Base-by-base conservation (phyloP, 257 asterid species). In the Capsicum chinense region DNA sequence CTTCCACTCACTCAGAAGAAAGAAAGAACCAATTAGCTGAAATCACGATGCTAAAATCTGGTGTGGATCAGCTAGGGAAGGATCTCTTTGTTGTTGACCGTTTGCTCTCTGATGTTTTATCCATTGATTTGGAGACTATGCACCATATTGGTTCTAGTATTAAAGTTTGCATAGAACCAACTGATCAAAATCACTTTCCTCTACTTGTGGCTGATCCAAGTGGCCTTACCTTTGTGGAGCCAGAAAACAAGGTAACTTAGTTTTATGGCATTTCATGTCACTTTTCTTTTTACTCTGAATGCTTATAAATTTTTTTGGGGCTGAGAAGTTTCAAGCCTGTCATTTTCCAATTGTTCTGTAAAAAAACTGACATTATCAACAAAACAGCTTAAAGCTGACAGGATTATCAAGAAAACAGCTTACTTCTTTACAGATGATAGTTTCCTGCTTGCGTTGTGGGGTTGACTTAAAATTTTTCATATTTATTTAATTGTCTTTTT, bases 11-110 rank as follows among this genome's bases (percentile, higher is more conserved):
- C 84, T 84, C 91, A 5, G 92, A 92, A 89, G 99, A 96, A 88
- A 96, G 90, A 83, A 93, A 92, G 68, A 86, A 85, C 84, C 94
- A 85, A 83, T 74, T 88, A 81, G 89, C 98, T 83, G 98, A 96
- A 87, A 70, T 92, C 62, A 69, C 74, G 83, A 70, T 74, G 85
- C 89, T 93, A 86, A 91, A 86, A 89, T 91, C 97, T 63, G 86
- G 86, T 71, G 84, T 88, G 84, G 91, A 92, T 83, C 90, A 90
- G 85, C 83, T 91, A 84, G 90, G 79, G 85, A 90, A 88, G 83
- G 97, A 89, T 59, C 91, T 94, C 83, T 79, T 90, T 85, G 85
- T 89, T 83, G 73, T 91, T 50, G 91, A 90, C 60, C 88, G 85
- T 74, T 93, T 88, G 84, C 83, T 93, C 85, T 89, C 84, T 67